Evolutionary conservation across 345 rosid genomes (phyloP), one percentile per base, ranked within the genome.

Genomic region (Arabidopsis thaliana): DNA sequence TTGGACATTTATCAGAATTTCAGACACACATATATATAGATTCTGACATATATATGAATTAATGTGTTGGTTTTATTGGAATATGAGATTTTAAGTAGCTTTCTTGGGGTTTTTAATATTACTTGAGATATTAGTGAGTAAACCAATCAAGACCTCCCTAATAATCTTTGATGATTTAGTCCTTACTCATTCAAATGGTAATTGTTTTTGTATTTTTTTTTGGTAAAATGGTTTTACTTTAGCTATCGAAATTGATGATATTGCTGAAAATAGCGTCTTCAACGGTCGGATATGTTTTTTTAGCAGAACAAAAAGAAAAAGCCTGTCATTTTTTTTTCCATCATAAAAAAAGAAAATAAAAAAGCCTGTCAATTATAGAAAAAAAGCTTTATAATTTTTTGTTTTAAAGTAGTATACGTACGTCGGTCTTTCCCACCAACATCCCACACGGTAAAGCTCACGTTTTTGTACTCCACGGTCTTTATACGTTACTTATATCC

Each of bases 1-100:
- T 53, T 75, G 67, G 73, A 30, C 23, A 7, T 40, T 11, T 48
- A 8, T 75, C 67, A 36, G 59, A 34, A 40, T 33, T 65, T 55
- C 57, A 44, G 38, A 34, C 32, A 61, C 16, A 48, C 12, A 44
- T 12, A 16, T 42, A 33, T 38, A 28, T 10, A 2, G 14, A 3
- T 34, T 24, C 58, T 48, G 59, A 37, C 24, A 71, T 46, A 2
- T 55, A 65, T 28, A 34, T 56, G 40, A 51, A 62, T 72, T 51
- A 30, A 32, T 20, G 52, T 50, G 16, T 25, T 61, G 20, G 20
- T 72, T 71, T 59, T 5, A 46, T 40, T 20, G 49, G 28, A 28
- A 40, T 28, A 68, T 28, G 55, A n/a, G n/a, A 4, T 44, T 30
- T 28, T 8, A 11, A 52, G 8, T 10, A 24, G 14, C 7, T 52